Percentiles rank a stretch among this genome's conserved stretches.
phyloP scores from a whole-genome alignment of 345 rosid species.

The Carallia brachiata region DNA sequence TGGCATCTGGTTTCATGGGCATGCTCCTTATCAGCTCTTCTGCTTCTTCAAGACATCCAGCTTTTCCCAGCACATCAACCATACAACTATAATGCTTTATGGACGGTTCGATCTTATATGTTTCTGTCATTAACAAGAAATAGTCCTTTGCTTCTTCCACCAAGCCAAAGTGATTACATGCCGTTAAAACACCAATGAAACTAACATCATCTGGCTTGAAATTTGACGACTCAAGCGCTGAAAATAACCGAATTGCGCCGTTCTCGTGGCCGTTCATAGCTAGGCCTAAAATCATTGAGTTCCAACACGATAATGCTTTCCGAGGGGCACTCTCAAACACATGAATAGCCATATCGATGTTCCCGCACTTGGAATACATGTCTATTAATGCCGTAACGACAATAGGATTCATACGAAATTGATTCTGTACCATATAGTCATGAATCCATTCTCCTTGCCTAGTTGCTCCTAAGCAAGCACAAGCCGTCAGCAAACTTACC shows the following conservation, averaged over 20 bases:
- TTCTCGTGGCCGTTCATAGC: conserved; percentile 56
- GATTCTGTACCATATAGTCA: conserved; percentile 43
- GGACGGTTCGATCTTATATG: conserved; percentile 52
- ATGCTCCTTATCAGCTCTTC: conserved; percentile 51
- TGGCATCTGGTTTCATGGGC: conserved; percentile 51
- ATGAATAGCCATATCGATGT: conserved; percentile 39
- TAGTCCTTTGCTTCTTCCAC: conserved; percentile 45
- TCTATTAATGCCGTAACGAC: conserved; percentile 65
- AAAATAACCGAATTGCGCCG: conserved; percentile 55
- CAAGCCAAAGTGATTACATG: conserved; percentile 64
- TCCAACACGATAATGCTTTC: conserved; percentile 70
- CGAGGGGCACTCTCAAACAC: conserved; percentile 37
- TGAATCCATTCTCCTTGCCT: conserved; percentile 78
- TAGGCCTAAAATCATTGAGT: conserved; percentile 75
- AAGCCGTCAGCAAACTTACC: conserved; percentile 73
- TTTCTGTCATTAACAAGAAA: conserved; percentile 55
- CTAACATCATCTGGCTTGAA: conserved; percentile 58
- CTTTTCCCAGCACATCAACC: conserved; percentile 64
- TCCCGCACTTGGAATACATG: conserved; percentile 77
- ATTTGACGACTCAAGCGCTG: conserved; percentile 37
- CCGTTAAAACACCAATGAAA: conserved; percentile 66
- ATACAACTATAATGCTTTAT: conserved; percentile 68
- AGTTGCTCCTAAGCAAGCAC: conserved; percentile 60
- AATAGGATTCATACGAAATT: conserved; percentile 48
- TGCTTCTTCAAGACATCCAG: conserved; percentile 62